phyloP scores from a whole-genome alignment of 257 asterid species.

The Solanum pennellii region DNA sequence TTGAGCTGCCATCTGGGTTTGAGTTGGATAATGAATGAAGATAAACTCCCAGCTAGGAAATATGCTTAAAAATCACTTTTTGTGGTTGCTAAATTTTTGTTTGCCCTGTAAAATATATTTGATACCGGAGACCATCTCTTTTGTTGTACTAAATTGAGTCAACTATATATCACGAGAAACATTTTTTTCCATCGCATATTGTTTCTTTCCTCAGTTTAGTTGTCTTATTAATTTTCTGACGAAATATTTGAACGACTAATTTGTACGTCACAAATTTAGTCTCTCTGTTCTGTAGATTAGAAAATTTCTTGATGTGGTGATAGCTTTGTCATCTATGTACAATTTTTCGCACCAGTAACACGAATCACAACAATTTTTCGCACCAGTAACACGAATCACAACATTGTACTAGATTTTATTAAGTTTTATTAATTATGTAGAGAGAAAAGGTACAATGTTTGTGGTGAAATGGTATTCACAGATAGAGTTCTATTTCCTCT shows the following conservation, averaged over 20 bases:
- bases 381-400: neutral
- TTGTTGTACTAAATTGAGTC: neutral
- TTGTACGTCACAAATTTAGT: neutral
- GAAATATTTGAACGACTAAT: neutral
- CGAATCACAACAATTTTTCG: neutral
- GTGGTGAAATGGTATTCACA: neutral
- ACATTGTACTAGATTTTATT: neutral
- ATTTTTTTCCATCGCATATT: neutral
- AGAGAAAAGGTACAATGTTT: neutral
- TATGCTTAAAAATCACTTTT: neutral
- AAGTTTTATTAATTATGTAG: neutral
- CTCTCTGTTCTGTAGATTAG: neutral
- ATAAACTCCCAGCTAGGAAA: neutral
- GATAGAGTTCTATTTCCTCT: neutral
- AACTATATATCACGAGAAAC: neutral
- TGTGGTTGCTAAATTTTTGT: neutral
- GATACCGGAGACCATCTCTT: neutral
- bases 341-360: neutral
- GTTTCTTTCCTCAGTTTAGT: neutral
- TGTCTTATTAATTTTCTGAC: neutral
- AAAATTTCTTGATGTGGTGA: neutral
- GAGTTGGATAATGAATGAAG: constrained; percentile 38
- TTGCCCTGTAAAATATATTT: neutral
- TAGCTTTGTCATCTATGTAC: neutral
- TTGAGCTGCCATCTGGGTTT: constrained; percentile 62